Evolutionary conservation across 495 filamentous ascomycete species (phyloP).

Genomic region (Penicillium soppii): DNA sequence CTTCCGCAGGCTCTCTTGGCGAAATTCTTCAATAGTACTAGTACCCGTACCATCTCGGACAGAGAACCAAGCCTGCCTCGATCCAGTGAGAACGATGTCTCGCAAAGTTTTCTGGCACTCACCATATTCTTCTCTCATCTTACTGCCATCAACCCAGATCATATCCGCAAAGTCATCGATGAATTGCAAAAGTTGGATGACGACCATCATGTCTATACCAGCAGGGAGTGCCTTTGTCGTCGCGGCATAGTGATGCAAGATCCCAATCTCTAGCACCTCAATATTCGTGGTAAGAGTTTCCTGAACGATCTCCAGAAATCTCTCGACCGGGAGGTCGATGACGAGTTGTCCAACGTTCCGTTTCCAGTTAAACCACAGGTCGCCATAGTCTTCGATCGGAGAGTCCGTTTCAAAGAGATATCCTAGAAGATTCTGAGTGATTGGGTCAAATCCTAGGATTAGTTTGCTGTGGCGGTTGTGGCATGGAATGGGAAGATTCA

Average conservation of each 20-base stretch:
- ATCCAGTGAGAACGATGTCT: constrained; percentile 27
- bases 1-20: neutral
- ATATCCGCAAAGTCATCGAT: constrained; percentile 32
- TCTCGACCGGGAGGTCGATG: constrained; percentile 9
- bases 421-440: constrained; percentile 20
- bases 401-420: constrained; percentile 28
- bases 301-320: constrained; percentile 14
- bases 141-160: constrained; percentile 13
- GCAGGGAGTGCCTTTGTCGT: constrained; percentile 8
- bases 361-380: constrained; percentile 30
- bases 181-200: constrained; percentile 35
- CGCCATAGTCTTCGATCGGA: constrained; percentile 21
- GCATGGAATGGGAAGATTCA: constrained; percentile 26
- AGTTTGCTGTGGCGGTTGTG: constrained; percentile 18
- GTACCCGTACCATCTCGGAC: constrained; percentile 18
- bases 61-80: constrained; percentile 33
- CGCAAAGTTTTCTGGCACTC: constrained; percentile 26
- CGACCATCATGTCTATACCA: constrained; percentile 38
- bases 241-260: constrained; percentile 15
- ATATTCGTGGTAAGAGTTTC: constrained; percentile 1
- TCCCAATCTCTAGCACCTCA: constrained; percentile 8
- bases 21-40: constrained; percentile 15
- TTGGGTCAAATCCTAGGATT: constrained; percentile 32
- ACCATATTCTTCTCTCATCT: constrained; percentile 12
- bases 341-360: constrained; percentile 26